phyloP scores from a whole-genome alignment of 345 rosid species.

The Eucalyptus erythrocorys region DNA sequence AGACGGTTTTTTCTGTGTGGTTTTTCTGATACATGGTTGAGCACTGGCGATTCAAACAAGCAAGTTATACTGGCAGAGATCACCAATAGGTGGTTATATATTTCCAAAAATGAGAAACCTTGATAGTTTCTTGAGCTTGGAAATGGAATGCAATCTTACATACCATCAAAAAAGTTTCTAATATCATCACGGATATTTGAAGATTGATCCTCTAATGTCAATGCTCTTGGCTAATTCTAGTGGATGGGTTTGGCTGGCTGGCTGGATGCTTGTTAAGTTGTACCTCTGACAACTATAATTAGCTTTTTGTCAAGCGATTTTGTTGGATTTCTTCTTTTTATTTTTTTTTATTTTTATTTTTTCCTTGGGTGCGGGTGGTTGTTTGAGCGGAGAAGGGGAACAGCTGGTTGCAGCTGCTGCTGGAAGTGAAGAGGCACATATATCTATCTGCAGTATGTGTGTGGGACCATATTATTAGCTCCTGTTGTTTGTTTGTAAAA shows the following conservation, averaged over 20 bases:
- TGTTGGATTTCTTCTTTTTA: neutral
- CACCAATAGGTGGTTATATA: neutral
- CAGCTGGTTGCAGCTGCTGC: neutral
- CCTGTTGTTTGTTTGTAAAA: neutral
- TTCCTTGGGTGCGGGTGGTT: neutral
- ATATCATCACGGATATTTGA: neutral
- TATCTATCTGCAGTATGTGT: neutral
- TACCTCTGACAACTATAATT: neutral
- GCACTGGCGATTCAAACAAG: neutral
- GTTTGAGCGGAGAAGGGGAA: neutral
- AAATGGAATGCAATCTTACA: neutral
- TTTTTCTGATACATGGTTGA: neutral
- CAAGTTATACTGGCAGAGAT: neutral
- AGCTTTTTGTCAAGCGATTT: neutral
- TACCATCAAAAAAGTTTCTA: neutral
- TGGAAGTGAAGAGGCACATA: neutral
- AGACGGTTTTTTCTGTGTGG: neutral
- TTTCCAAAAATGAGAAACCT: neutral
- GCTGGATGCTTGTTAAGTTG: neutral
- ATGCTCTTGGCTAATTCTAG: neutral
- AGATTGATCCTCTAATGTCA: neutral
- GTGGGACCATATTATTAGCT: neutral
- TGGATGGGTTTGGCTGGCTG: neutral
- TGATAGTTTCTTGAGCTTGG: neutral
- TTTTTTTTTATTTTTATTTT: neutral